Conservation (phyloP, 1,284 basidiomycete genomes). For the Tausonia pullulans region DNA sequence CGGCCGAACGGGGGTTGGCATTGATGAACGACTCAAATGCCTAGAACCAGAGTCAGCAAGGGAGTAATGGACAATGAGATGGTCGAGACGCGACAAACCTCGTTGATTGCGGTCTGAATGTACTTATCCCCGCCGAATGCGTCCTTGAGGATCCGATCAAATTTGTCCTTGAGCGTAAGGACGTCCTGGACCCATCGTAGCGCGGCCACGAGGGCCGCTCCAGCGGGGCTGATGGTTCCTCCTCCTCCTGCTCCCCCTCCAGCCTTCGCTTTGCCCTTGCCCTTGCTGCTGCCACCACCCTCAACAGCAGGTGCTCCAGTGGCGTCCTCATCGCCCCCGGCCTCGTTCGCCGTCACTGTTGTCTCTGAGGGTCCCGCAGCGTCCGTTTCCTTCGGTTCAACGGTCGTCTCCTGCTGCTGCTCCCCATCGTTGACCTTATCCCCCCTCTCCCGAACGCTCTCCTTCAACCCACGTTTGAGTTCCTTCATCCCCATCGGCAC, state of each 20-base stretch:
- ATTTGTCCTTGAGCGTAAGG: constrained; percentile 80
- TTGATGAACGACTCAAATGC: constrained; percentile 93
- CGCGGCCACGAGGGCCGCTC: constrained; percentile 42
- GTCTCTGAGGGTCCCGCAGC: constrained; percentile 27
- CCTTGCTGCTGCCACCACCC: constrained; percentile 32
- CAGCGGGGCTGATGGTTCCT: not conserved
- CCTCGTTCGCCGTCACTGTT: constrained; percentile 27
- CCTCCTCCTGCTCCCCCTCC: constrained; percentile 27
- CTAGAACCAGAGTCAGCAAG: constrained; percentile 35
- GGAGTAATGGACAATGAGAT: not conserved
- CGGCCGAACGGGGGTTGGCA: constrained; percentile 72
- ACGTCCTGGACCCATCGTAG: constrained; percentile 93
- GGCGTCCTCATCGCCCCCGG: constrained; percentile 27
- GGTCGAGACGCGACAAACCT: constrained; percentile 43
- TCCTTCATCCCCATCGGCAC: constrained; percentile 57
- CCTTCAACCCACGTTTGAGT: constrained; percentile 59
- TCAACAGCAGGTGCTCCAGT: not conserved
- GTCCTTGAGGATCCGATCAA: constrained; percentile 61
- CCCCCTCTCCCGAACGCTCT: constrained; percentile 65
- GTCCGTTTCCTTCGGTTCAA: not conserved
- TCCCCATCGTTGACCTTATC: constrained; percentile 61
- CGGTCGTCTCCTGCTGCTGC: constrained; percentile 15
- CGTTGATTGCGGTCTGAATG: constrained; percentile 73
- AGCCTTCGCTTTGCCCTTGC: constrained; percentile 49
- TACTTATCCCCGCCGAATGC: constrained; percentile 66